These are phyloP conservation scores for Raffaelea ambrosiae DNA, from an alignment of 2,329 filamentous ascomycete species.

Conservation along the genomic window DNA sequence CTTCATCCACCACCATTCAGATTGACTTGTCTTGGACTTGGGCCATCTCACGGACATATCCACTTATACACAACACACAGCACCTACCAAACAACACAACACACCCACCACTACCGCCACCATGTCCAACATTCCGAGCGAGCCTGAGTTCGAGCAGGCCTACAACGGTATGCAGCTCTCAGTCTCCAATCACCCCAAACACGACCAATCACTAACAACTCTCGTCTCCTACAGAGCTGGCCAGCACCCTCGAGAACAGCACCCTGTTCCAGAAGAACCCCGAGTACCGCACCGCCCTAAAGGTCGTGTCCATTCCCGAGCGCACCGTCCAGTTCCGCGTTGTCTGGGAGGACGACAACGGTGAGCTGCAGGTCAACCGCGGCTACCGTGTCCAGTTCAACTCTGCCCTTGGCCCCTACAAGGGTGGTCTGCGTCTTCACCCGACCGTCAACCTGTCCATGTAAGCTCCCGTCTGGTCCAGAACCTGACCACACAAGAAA, in stretches of 20 bases:
- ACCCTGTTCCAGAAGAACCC: conserved; percentile 89
- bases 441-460: conserved; percentile 73
- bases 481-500: no score
- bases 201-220: background rate
- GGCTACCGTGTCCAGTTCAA: conserved; percentile 98
- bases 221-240: conserved; percentile 59
- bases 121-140: conserved; percentile 77
- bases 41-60: no score
- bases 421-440: conserved; percentile 93
- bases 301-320: conserved; percentile 84
- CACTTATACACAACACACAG: no score
- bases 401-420: conserved; percentile 94
- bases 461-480: conserved; percentile 42
- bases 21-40: no score
- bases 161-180: conserved; percentile 64
- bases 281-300: conserved; percentile 85
- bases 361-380: conserved; percentile 81
- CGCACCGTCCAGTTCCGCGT: conserved; percentile 96
- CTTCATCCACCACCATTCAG: background rate
- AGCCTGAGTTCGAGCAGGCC: conserved; percentile 98
- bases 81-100: no score
- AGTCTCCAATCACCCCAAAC: background rate
- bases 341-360: conserved; percentile 91
- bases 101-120: conserved; percentile 15
- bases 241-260: conserved; percentile 87